A percentile compares a stretch with the other conserved stretches of the same genome.
Evolutionary conservation across 306 rosid species (phyloP).

Genomic region (Alnus rubra): DNA sequence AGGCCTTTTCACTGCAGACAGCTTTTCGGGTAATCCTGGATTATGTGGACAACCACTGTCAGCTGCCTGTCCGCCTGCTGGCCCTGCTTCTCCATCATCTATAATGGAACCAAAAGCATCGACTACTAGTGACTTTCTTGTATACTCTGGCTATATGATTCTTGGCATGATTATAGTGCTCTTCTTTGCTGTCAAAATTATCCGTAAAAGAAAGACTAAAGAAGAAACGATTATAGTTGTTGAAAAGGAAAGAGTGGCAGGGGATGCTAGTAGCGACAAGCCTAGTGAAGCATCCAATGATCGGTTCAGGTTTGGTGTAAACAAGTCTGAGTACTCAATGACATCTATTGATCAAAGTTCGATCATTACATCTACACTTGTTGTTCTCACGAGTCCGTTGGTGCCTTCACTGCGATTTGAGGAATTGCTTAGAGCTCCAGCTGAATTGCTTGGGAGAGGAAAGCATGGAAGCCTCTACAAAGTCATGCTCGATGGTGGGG

Average conservation of each 20-base stretch:
- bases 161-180: constrained; percentile 38
- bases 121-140: constrained; percentile 15
- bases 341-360: constrained; percentile 50
- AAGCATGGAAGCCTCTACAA: constrained; percentile 73
- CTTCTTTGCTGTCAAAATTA: constrained; percentile 29
- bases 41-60: constrained; percentile 66
- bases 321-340: constrained; percentile 49
- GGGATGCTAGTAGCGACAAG: constrained; percentile 30
- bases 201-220: constrained; percentile 17
- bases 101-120: constrained; percentile 16
- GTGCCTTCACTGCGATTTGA: constrained; percentile 46
- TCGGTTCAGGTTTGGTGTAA: constrained; percentile 24
- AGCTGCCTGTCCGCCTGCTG: constrained; percentile 32
- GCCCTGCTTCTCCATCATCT: neutral
- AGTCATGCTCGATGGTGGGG: constrained; percentile 55
- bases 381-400: constrained; percentile 43
- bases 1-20: constrained; percentile 41
- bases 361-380: constrained; percentile 38
- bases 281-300: constrained; percentile 36
- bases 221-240: constrained; percentile 15
- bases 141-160: constrained; percentile 50
- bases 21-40: constrained; percentile 54
- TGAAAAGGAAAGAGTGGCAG: constrained; percentile 26
- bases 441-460: constrained; percentile 67
- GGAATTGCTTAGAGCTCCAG: constrained; percentile 72